These are phyloP conservation scores for Lachnellula subtilissima DNA, from an alignment of 2,329 filamentous ascomycete species.

Conservation along the genomic window DNA sequence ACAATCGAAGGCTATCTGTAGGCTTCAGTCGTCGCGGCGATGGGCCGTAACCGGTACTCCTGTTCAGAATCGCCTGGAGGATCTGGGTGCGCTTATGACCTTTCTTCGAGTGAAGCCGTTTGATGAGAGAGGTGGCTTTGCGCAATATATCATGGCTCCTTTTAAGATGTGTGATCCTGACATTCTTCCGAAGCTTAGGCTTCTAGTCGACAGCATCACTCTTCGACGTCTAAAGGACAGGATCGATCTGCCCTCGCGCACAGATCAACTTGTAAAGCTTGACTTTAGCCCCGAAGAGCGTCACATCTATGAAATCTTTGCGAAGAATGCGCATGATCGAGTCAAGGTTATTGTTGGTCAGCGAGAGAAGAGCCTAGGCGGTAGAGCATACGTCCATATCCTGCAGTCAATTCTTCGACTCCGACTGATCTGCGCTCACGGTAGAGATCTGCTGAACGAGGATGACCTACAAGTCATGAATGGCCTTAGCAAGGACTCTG, in stretches of 20 bases:
- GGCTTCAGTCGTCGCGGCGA: constrained; percentile 71
- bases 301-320: constrained; percentile 78
- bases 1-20: constrained; percentile 80
- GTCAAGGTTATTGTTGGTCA: constrained; percentile 69
- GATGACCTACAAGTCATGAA: constrained; percentile 77
- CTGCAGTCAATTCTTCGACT: constrained; percentile 86
- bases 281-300: constrained; percentile 72
- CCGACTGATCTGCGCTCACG: constrained; percentile 86
- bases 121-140: constrained; percentile 70
- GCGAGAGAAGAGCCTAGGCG: constrained; percentile 64
- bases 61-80: constrained; percentile 88
- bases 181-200: constrained; percentile 76
- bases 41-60: constrained; percentile 98
- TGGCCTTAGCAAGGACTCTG: constrained; percentile 75
- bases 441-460: constrained; percentile 81
- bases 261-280: constrained; percentile 68
- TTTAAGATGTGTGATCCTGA: constrained; percentile 84
- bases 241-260: constrained; percentile 72
- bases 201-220: constrained; percentile 92
- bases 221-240: constrained; percentile 87
- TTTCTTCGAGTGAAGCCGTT: constrained; percentile 85
- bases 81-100: constrained; percentile 78
- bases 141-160: constrained; percentile 72
- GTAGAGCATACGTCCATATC: constrained; percentile 89
- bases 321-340: constrained; percentile 72